Conservation (phyloP, 1,284 basidiomycete species). For the Trichosporon inkin region DNA sequence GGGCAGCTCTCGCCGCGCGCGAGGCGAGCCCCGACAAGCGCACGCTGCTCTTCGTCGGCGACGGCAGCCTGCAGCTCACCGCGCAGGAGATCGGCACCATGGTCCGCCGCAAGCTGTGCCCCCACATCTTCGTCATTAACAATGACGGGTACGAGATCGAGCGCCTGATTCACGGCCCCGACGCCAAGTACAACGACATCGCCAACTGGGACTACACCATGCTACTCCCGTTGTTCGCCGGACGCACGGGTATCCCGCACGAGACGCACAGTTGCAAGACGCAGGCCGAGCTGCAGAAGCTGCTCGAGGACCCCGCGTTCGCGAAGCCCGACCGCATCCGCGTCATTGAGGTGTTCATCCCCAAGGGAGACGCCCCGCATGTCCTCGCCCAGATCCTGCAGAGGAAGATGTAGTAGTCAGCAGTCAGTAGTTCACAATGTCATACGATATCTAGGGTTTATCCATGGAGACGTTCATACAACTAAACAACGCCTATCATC, state of each 20-base stretch:
- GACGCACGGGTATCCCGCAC: conserved; percentile 24
- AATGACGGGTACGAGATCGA: conserved; percentile 89
- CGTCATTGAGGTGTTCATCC: conserved; percentile 49
- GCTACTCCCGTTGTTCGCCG: conserved; percentile 47
- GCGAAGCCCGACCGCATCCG: conserved; percentile 42
- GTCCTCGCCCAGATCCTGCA: conserved; percentile 13
- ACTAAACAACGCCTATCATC: conserved; percentile 42
- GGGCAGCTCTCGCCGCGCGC: conserved; percentile 61
- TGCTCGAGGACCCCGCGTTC: conserved; percentile 45
- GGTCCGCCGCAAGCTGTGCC: conserved; percentile 50
- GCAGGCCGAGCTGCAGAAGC: conserved; percentile 57
- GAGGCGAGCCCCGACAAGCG: conserved; percentile 61
- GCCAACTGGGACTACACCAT: conserved; percentile 49
- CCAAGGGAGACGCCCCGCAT: conserved; percentile 36
- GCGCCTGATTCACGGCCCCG: conserved; percentile 56
- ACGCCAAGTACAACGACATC: conserved; percentile 52
- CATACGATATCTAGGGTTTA: not conserved
- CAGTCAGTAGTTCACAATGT: not conserved
- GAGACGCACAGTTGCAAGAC: conserved; percentile 44
- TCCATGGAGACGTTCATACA: not conserved
- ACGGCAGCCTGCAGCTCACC: conserved; percentile 54
- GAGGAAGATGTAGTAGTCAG: conserved; percentile 1
- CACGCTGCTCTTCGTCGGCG: conserved; percentile 78
- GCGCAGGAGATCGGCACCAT: conserved; percentile 55
- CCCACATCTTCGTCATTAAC: conserved; percentile 64